Evolutionary conservation across 1,284 basidiomycete genomes (phyloP).

Genomic region (Anthracocystis walkeri): DNA sequence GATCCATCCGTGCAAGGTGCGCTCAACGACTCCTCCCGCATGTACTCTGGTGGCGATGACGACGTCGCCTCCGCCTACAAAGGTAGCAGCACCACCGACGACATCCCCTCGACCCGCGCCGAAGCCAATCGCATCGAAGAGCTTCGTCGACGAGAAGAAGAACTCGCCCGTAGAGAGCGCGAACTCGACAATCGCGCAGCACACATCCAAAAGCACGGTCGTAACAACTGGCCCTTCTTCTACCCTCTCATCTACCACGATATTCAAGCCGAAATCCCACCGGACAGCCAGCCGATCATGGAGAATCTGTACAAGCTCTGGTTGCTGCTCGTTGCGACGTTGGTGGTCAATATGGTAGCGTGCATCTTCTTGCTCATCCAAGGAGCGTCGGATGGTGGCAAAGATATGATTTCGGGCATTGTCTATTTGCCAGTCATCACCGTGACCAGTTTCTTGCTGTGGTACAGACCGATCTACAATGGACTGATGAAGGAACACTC

Average conservation of each 20-base stretch:
- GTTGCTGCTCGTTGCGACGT: conserved; percentile 74
- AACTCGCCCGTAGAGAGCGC: conserved; percentile 81
- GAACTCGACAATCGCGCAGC: conserved; percentile 76
- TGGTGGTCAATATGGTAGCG: conserved; percentile 89
- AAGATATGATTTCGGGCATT: conserved; percentile 77
- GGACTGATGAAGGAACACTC: conserved; percentile 88
- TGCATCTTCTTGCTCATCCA: conserved; percentile 86
- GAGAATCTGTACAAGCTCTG: conserved; percentile 76
- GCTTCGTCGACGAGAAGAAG: conserved; percentile 79
- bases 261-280: conserved; percentile 87
- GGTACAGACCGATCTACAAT: conserved; percentile 90
- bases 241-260: conserved; percentile 94
- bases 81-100: conserved; percentile 25
- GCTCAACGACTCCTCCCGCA: conserved; percentile 49
- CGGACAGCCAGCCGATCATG: conserved; percentile 81
- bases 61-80: conserved; percentile 52
- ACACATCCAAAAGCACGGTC: conserved; percentile 81
- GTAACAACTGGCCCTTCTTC: conserved; percentile 91
- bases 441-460: conserved; percentile 84
- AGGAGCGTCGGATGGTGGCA: conserved; percentile 81
- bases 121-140: conserved; percentile 75
- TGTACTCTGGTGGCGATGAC: conserved; percentile 51
- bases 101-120: conserved; percentile 45
- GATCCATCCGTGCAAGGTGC: conserved; percentile 69
- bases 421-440: conserved; percentile 88